Evolutionary conservation across 2,329 filamentous ascomycete species (phyloP).

Genomic region (Fusarium sacchari): DNA sequence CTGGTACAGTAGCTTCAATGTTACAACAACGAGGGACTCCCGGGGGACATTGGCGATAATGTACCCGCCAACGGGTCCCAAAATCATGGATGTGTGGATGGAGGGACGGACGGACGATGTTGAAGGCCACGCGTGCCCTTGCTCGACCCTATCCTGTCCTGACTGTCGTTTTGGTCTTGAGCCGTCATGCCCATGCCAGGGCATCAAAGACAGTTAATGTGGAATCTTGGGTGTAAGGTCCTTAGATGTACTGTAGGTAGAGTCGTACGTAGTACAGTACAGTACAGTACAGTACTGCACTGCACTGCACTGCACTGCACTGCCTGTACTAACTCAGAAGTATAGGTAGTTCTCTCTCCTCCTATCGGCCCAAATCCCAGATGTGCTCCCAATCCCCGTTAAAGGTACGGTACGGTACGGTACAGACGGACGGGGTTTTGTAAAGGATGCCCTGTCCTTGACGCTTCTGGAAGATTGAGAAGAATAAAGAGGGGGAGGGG

Average conservation of each 20-base stretch:
- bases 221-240: conserved; percentile 23
- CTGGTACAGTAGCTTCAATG: conserved; percentile 36
- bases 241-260: background rate
- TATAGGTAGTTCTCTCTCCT: conserved; percentile 3
- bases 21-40: conserved; percentile 36
- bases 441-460: conserved; percentile 35
- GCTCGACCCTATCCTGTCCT: conserved; percentile 7
- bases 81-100: conserved; percentile 20
- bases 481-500: conserved; percentile 31
- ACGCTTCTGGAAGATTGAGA: conserved; percentile 39
- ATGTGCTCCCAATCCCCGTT: conserved; percentile 38
- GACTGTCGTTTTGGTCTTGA: conserved; percentile 14
- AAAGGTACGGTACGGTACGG: background rate
- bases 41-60: conserved; percentile 42
- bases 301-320: no score
- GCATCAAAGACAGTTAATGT: conserved; percentile 8
- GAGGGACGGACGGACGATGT: conserved; percentile 20
- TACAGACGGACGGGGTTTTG: conserved; percentile 22
- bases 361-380: conserved; percentile 35
- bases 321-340: background rate
- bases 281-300: background rate
- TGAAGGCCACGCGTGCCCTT: conserved; percentile 34
- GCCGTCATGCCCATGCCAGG: conserved; percentile 42
- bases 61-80: conserved; percentile 38
- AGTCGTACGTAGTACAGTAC: conserved; percentile 15